Evolutionary conservation across 805 yeast species (phyloP).

Genomic region (Ogataea methanolica): DNA sequence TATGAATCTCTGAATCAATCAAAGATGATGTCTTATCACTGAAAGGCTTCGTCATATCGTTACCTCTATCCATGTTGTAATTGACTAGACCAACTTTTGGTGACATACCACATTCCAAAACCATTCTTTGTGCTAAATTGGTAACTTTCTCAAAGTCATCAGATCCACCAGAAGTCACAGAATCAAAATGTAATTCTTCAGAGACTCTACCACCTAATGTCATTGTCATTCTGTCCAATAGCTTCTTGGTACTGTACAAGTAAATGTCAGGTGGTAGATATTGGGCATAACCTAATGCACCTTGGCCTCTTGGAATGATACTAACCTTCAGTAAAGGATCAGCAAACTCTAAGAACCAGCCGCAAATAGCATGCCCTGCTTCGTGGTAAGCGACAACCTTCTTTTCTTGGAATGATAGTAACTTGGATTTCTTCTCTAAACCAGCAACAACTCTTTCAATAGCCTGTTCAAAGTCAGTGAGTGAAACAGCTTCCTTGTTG

Average conservation of each 20-base stretch:
- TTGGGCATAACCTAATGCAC: slow-evolving; percentile 95
- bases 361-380: slow-evolving; percentile 96
- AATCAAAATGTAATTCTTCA: slow-evolving; percentile 81
- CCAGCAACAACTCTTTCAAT: slow-evolving; percentile 95
- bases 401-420: slow-evolving; percentile 77
- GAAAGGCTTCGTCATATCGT: slow-evolving; percentile 55
- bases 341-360: slow-evolving; percentile 85
- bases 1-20: slow-evolving; percentile 66
- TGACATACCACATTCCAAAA: slow-evolving; percentile 85
- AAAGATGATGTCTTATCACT: slow-evolving; percentile 66
- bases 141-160: slow-evolving; percentile 93
- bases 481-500: slow-evolving; percentile 54
- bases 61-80: slow-evolving; percentile 46
- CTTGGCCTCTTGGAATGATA: slow-evolving; percentile 90
- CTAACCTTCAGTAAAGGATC: slow-evolving; percentile 92
- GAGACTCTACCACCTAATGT: slow-evolving; percentile 89
- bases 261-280: slow-evolving; percentile 88
- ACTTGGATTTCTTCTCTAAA: slow-evolving; percentile 78
- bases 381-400: slow-evolving; percentile 88
- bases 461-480: slow-evolving; percentile 83
- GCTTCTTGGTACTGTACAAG: slow-evolving; percentile 69
- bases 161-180: slow-evolving; percentile 88
- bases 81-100: slow-evolving; percentile 61
- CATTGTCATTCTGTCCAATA: slow-evolving; percentile 86
- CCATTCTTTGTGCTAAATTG: slow-evolving; percentile 86